Conservation (phyloP, 805 yeast species). For the Diddensiella transvaalensis region DNA sequence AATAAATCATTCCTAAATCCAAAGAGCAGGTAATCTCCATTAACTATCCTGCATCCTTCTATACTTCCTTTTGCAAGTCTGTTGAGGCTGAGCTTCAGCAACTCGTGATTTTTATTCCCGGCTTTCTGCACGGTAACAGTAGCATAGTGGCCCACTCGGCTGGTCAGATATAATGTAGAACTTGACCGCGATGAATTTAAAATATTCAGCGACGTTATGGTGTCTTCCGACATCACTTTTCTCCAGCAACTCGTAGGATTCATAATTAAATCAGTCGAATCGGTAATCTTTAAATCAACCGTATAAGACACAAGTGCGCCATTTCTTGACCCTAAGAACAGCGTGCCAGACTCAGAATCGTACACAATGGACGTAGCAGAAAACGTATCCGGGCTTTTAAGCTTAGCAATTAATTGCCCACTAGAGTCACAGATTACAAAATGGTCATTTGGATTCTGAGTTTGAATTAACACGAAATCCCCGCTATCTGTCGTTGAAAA, state of each 20-base stretch:
- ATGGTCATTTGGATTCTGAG: constrained; percentile 63
- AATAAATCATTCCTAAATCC: constrained; percentile 83
- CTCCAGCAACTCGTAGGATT: constrained; percentile 16
- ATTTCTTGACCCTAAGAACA: constrained; percentile 68
- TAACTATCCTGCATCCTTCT: constrained; percentile 57
- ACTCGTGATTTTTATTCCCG: neutral
- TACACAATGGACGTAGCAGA: constrained; percentile 55
- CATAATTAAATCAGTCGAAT: neutral
- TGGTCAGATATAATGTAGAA: constrained; percentile 19
- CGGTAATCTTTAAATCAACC: constrained; percentile 22
- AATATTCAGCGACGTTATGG: constrained; percentile 24
- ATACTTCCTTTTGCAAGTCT: constrained; percentile 70
- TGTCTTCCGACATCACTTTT: constrained; percentile 26
- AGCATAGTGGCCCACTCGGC: constrained; percentile 28
- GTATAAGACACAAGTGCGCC: constrained; percentile 61
- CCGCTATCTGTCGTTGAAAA: constrained; percentile 7
- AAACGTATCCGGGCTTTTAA: constrained; percentile 43
- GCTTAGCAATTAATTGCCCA: constrained; percentile 20
- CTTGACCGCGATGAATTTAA: neutral
- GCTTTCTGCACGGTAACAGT: constrained; percentile 7
- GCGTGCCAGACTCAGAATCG: constrained; percentile 36
- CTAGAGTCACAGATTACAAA: constrained; percentile 43
- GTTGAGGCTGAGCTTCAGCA: constrained; percentile 40
- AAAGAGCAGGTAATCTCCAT: constrained; percentile 46
- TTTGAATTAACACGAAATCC: constrained; percentile 47